A percentile compares a stretch with the other conserved stretches of the same genome.
phyloP scores from a whole-genome alignment of 169 alveolate genomes.

The Plasmodium berghei region DNA sequence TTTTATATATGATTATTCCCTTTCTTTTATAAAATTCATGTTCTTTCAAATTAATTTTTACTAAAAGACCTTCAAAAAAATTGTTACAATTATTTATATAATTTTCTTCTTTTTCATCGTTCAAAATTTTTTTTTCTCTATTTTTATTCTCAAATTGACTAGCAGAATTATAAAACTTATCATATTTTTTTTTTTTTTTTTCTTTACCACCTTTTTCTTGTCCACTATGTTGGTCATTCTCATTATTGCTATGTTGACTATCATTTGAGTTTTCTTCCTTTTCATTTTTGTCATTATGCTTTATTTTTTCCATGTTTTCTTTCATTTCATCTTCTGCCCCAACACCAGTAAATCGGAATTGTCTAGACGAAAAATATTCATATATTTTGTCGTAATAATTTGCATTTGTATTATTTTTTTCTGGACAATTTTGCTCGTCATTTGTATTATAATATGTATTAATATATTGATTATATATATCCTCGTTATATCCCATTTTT shows the following conservation, averaged over 20 bases:
- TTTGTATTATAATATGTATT: slow-evolving; percentile 42
- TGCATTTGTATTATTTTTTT: not conserved
- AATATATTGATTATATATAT: slow-evolving; percentile 48
- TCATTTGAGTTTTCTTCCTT: not conserved
- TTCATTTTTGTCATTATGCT: not conserved
- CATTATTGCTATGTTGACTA: not conserved
- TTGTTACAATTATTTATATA: not conserved
- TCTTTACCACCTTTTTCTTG: not conserved
- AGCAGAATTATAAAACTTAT: not conserved
- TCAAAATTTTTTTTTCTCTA: not conserved
- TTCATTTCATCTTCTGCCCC: slow-evolving; percentile 75
- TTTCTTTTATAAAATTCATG: slow-evolving; percentile 62
- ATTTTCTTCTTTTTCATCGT: not conserved
- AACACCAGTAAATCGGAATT: slow-evolving; percentile 68
- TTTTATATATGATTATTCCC: slow-evolving; percentile 2
- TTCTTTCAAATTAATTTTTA: slow-evolving; percentile 49
- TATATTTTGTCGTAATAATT: slow-evolving; percentile 65
- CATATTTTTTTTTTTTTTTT: not conserved
- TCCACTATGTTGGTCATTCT: not conserved
- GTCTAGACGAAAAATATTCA: slow-evolving; percentile 19
- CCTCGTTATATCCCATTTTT: slow-evolving; percentile 71
- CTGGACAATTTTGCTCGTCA: slow-evolving; percentile 1
- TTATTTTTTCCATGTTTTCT: slow-evolving; percentile 44
- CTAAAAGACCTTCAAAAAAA: slow-evolving; percentile 61
- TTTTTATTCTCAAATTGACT: too few relatives aligned